These are phyloP conservation scores for Neofusicoccum laricinum DNA, from an alignment of 2,329 filamentous ascomycete genomes.

Conservation along the genomic window DNA sequence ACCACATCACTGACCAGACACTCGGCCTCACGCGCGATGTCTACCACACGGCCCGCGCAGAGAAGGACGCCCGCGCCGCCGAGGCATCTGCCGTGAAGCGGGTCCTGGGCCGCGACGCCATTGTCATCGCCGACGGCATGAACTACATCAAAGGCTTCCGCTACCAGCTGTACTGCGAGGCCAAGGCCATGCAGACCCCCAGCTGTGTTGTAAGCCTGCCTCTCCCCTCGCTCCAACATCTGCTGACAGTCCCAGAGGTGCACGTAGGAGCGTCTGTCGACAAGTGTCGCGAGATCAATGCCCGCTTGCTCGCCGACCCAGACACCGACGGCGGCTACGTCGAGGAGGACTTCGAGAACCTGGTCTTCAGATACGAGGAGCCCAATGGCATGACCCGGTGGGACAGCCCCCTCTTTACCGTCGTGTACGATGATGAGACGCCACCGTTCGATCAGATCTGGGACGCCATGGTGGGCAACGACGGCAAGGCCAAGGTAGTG, in stretches of 20 bases:
- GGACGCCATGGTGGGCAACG: constrained; percentile 63
- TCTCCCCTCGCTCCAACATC: not conserved
- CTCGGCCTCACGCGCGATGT: constrained; percentile 68
- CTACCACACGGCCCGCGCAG: constrained; percentile 73
- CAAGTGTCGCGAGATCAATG: constrained; percentile 61
- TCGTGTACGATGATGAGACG: constrained; percentile 71
- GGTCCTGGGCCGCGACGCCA: constrained; percentile 66
- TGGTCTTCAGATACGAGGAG: constrained; percentile 81
- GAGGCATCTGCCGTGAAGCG: constrained; percentile 78
- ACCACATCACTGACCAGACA: constrained; percentile 71
- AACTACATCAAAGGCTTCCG: constrained; percentile 92
- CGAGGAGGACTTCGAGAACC: constrained; percentile 69
- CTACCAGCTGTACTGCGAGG: constrained; percentile 82
- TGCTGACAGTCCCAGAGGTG: constrained; percentile 45
- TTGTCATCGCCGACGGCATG: constrained; percentile 75
- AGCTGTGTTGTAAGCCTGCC: constrained; percentile 64
- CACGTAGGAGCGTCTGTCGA: constrained; percentile 58
- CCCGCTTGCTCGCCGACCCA: constrained; percentile 45
- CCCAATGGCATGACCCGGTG: constrained; percentile 81
- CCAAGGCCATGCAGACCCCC: constrained; percentile 73
- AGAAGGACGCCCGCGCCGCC: constrained; percentile 77
- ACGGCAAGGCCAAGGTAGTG: constrained; percentile 64
- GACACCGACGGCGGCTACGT: constrained; percentile 48
- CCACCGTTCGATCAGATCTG: constrained; percentile 69
- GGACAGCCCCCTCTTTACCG: constrained; percentile 79